Evolutionary conservation across 441 rosid genomes (phyloP), one percentile per base, ranked within the genome.

Genomic region (Codiaeum variegatum): DNA sequence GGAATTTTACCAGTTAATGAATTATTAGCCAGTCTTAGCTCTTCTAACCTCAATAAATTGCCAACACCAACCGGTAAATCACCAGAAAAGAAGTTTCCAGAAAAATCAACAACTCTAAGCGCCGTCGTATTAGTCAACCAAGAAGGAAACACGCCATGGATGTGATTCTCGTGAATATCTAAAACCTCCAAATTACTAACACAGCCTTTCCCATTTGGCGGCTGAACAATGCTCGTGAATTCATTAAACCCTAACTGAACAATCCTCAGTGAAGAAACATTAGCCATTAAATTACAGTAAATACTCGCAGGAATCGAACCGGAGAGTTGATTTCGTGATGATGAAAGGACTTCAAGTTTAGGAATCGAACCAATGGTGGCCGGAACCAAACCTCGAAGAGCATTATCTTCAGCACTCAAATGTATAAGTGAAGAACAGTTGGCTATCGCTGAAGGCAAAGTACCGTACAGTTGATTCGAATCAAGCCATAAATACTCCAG

Each of bases 51-150:
- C 40, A 60, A 31, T 29, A 60, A 40, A 60, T 60, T 60, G 38
- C 64, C 64, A 60, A 60, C 18, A 31, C 40, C 40, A 16, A 40
- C 40, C 40, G 64, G 64, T 60, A 60, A 60, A 60, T 38, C 64
- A 18, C 64, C 64, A 31, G 64, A 29, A 60, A 60, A 60, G 64
- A 29, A 60, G 64, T 60, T 60, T 60, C 64, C 64, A 60, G 64
- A 60, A 31, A 60, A 40, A 60, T 60, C 64, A 60, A 60, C 32
- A n/a, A 60, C 64, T 60, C 23, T 60, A 29, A 60, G 40, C 64
- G 64, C 64, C 38, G 64, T 60, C 64, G 31, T 60, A 60, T 60
- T 60, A 13, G 64, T 60, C 64, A 60, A 60, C 64, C 64, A 60
- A 60, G 40, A 60, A 15, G 64, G 64, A 31, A 60, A 60, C 38